A percentile compares a stretch with the other conserved stretches of the same genome.
phyloP scores from a whole-genome alignment of 176 grass and related monocot genomes.

The Guadua angustifolia region DNA sequence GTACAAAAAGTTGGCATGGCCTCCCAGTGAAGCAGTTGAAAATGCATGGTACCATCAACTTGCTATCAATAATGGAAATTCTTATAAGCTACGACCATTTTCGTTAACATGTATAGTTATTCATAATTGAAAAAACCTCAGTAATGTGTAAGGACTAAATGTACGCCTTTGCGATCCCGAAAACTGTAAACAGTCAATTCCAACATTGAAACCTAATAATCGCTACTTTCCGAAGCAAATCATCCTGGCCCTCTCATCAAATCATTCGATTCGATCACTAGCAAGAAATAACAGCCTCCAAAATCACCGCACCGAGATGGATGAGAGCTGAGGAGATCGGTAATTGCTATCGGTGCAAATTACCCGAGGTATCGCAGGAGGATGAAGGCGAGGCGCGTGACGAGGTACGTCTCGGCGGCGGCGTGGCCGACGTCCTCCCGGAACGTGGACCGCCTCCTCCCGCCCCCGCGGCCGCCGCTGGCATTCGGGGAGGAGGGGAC shows the following conservation, averaged over 20 bases:
- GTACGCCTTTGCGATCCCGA: not conserved
- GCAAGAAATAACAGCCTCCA: not conserved
- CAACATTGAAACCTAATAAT: not conserved
- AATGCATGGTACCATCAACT: not conserved
- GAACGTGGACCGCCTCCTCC: conserved; percentile 50
- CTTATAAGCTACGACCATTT: not conserved
- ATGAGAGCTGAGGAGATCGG: not conserved
- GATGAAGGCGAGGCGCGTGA: conserved; percentile 74
- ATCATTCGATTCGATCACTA: not conserved
- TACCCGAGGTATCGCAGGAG: conserved; percentile 95
- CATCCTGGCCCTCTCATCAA: not conserved
- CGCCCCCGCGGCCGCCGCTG: not conserved
- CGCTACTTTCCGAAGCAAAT: not conserved
- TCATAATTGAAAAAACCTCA: not conserved
- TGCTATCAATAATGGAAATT: not conserved
- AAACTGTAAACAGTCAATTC: not conserved
- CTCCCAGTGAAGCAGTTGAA: not conserved
- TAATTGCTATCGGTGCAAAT: not conserved
- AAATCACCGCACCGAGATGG: not conserved
- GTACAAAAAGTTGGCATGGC: not conserved
- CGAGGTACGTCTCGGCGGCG: conserved; percentile 87
- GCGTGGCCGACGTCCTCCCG: conserved; percentile 69
- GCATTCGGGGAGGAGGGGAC: conserved; percentile 4
- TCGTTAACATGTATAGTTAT: not conserved
- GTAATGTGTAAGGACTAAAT: not conserved